phyloP scores from a whole-genome alignment of 2,329 filamentous ascomycete species.

The Pseudogymnoascus sp. region DNA sequence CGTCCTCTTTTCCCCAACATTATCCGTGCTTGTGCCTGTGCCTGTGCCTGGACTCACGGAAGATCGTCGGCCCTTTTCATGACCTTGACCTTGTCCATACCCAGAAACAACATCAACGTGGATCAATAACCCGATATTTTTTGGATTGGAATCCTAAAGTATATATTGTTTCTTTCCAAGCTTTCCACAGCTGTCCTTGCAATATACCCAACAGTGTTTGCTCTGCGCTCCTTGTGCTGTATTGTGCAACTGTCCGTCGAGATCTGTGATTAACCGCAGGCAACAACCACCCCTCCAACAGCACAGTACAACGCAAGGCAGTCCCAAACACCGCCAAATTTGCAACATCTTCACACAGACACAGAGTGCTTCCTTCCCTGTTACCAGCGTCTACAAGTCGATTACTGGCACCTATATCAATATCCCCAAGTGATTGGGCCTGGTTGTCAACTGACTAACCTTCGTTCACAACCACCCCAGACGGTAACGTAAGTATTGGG shows the following conservation, averaged over 20 bases:
- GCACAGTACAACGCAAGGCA: neutral
- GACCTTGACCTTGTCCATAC: neutral
- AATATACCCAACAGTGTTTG: neutral
- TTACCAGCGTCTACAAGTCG: neutral
- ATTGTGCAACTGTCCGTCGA: neutral
- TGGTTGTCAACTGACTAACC: neutral
- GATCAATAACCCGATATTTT: neutral
- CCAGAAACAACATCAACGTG: neutral
- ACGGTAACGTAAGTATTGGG: neutral
- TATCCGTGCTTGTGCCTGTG: neutral
- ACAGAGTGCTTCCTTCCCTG: neutral
- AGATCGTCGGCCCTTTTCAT: constrained; percentile 1
- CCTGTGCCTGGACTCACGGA: neutral
- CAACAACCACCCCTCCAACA: neutral
- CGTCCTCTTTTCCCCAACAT: too few species aligned
- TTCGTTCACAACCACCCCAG: neutral
- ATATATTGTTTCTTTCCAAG: neutral
- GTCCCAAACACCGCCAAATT: neutral
- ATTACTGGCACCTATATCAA: neutral
- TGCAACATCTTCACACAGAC: neutral
- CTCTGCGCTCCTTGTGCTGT: neutral
- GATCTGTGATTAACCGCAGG: constrained; percentile 2
- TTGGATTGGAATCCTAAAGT: neutral
- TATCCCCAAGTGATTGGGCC: neutral
- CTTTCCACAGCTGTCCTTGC: neutral